A percentile compares a stretch with the other conserved stretches of the same genome.
Evolutionary conservation across 1,284 basidiomycete genomes (phyloP).

Genomic region (Singerocomus inundabilis): DNA sequence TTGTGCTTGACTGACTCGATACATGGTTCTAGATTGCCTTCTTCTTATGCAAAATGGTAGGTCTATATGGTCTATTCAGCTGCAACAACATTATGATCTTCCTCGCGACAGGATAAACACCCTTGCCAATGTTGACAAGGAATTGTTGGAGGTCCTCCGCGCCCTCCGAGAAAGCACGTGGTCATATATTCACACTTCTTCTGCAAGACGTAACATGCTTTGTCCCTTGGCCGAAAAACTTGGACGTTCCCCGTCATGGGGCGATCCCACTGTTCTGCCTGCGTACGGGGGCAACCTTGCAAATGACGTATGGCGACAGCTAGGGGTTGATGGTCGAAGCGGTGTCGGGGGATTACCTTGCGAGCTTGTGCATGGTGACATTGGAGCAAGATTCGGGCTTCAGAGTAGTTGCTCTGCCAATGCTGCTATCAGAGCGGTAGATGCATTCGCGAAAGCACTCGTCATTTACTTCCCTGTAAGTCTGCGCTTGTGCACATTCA

Average conservation of each 20-base stretch:
- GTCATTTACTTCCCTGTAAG: constrained; percentile 68
- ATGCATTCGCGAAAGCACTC: constrained; percentile 60
- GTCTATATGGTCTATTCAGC: not conserved
- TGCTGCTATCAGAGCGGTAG: constrained; percentile 46
- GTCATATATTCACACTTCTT: constrained; percentile 52
- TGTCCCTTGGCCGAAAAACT: constrained; percentile 50
- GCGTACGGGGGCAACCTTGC: constrained; percentile 56
- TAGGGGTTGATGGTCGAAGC: constrained; percentile 50
- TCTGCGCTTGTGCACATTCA: constrained; percentile 6
- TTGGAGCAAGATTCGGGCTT: constrained; percentile 46
- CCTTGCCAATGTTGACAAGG: constrained; percentile 63
- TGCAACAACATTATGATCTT: not conserved
- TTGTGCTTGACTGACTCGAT: constrained; percentile 2
- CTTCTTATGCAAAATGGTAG: constrained; percentile 69
- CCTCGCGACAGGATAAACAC: constrained; percentile 54
- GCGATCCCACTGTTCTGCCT: constrained; percentile 55
- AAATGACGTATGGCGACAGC: constrained; percentile 47
- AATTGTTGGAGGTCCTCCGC: constrained; percentile 54
- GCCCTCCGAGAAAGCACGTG: constrained; percentile 52
- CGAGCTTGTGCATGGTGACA: constrained; percentile 62
- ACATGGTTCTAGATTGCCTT: constrained; percentile 51
- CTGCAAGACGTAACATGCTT: constrained; percentile 39
- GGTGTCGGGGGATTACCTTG: constrained; percentile 71
- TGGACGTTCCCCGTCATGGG: constrained; percentile 60
- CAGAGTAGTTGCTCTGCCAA: constrained; percentile 61